Evolutionary conservation across 2,329 filamentous ascomycete genomes (phyloP).

Genomic region (Pezicula carpinea): DNA sequence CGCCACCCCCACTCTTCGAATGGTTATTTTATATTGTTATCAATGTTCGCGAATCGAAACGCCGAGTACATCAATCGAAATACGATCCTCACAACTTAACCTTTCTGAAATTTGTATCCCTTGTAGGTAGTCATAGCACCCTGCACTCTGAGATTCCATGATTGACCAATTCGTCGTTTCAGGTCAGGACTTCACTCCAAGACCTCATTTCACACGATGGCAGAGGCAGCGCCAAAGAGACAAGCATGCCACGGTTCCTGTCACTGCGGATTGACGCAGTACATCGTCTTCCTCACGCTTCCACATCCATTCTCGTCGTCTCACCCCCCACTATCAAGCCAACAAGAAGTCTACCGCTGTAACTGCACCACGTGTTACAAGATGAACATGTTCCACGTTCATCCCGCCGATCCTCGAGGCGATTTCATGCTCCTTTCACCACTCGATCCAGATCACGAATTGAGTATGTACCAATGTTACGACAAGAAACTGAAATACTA

Average conservation of each 20-base stretch:
- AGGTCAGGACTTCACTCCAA: slow-evolving; percentile 15
- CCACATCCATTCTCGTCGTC: slow-evolving; percentile 25
- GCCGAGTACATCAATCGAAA: too few relatives aligned
- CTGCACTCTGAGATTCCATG: slow-evolving; percentile 10
- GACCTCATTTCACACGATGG: slow-evolving; percentile 21
- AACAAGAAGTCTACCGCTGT: slow-evolving; percentile 27
- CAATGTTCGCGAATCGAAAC: too few relatives aligned
- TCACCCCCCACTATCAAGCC: slow-evolving; percentile 8
- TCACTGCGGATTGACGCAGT: slow-evolving; percentile 40
- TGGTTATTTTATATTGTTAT: too few relatives aligned
- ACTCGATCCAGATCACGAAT: slow-evolving; percentile 30
- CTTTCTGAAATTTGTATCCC: too few relatives aligned
- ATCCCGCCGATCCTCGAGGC: slow-evolving; percentile 29
- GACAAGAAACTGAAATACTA: slow-evolving; percentile 32
- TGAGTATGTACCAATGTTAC: slow-evolving; percentile 36
- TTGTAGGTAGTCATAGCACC: slow-evolving; percentile 10
- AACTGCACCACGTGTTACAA: slow-evolving; percentile 45
- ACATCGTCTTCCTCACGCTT: slow-evolving; percentile 37
- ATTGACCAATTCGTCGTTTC: slow-evolving; percentile 11
- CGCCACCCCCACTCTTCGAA: too few relatives aligned
- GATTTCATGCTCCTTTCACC: slow-evolving; percentile 44
- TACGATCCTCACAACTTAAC: too few relatives aligned
- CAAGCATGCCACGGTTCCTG: slow-evolving; percentile 34
- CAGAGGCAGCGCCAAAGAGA: slow-evolving; percentile 22
- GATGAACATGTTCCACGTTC: slow-evolving; percentile 39